Evolutionary conservation across 257 asterid genomes (phyloP).

Genomic region (Vinca minor): DNA sequence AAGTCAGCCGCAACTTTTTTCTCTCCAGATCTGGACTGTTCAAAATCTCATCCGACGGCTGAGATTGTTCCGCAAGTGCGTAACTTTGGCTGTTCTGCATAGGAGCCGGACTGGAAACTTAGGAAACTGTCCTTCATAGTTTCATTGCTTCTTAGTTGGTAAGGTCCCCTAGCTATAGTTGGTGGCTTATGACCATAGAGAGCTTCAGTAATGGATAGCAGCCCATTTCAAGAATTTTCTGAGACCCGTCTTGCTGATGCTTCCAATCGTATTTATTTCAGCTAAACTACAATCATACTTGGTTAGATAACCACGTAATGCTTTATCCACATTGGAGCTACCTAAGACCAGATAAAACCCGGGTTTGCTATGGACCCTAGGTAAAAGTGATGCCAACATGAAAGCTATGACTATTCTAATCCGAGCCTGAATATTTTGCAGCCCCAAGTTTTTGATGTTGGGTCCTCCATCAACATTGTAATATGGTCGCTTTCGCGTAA

Average conservation of each 20-base stretch:
- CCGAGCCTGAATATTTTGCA: constrained; percentile 91
- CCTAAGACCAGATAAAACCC: constrained; percentile 95
- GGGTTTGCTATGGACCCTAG: constrained; percentile 91
- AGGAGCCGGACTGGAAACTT: no score
- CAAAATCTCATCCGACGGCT: no score
- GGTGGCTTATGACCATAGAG: no score
- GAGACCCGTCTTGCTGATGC: constrained; percentile 85
- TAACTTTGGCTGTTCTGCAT: no score
- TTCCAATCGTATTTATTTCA: constrained; percentile 94
- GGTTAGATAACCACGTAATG: constrained; percentile 78
- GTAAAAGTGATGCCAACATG: constrained; percentile 92
- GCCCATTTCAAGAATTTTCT: constrained; percentile 83
- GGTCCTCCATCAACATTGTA: constrained; percentile 93
- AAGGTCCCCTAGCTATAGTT: no score
- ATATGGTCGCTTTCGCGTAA: constrained; percentile 69
- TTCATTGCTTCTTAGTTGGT: no score
- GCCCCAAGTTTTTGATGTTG: constrained; percentile 69
- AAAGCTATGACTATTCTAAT: constrained; percentile 84
- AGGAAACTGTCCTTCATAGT: no score
- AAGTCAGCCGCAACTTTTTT: no score
- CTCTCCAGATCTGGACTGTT: no score
- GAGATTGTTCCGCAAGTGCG: no score
- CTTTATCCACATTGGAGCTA: constrained; percentile 96
- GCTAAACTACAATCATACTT: constrained; percentile 99
- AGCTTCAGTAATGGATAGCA: constrained; percentile 62